Conservation (phyloP, 768 basidiomycete species). For the Suillus weaverae region DNA sequence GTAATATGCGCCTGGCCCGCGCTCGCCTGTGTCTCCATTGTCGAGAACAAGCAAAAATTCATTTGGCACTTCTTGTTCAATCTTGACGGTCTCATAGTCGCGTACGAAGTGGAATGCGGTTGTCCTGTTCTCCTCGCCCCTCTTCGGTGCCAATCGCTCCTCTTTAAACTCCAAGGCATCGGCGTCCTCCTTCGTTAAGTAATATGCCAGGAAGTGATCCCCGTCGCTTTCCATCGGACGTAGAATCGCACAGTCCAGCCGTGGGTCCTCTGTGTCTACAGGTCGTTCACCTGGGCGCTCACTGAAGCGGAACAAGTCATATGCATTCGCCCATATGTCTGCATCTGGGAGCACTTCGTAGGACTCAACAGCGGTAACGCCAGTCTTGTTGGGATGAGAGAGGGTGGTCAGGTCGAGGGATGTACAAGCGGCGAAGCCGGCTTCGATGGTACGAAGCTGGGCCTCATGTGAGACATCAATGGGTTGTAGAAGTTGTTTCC, state of each 20-base stretch:
- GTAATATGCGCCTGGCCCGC: constrained; percentile 76
- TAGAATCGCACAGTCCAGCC: constrained; percentile 81
- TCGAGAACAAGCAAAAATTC: constrained; percentile 80
- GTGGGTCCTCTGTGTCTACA: constrained; percentile 71
- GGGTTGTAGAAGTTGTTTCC: constrained; percentile 48
- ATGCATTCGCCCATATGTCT: constrained; percentile 87
- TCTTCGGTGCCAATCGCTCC: constrained; percentile 48
- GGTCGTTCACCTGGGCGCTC: constrained; percentile 82
- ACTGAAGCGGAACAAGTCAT: constrained; percentile 83
- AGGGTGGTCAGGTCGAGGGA: constrained; percentile 59
- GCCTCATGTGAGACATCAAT: constrained; percentile 76
- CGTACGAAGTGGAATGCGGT: constrained; percentile 76
- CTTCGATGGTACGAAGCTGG: constrained; percentile 76
- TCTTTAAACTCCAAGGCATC: constrained; percentile 67
- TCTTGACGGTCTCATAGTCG: constrained; percentile 85
- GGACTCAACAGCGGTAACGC: constrained; percentile 73
- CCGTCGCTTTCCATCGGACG: constrained; percentile 88
- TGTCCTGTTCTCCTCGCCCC: constrained; percentile 57
- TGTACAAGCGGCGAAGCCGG: constrained; percentile 63
- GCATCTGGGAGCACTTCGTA: constrained; percentile 84
- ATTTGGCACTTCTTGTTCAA: constrained; percentile 83
- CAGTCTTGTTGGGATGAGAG: constrained; percentile 77
- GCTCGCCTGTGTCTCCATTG: constrained; percentile 49
- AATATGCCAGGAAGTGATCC: constrained; percentile 85
- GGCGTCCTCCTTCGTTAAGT: constrained; percentile 76